Percentiles rank a stretch among this genome's conserved stretches.
Conservation (phyloP, 2,329 filamentous ascomycete species). For the Colletotrichum sp. region DNA sequence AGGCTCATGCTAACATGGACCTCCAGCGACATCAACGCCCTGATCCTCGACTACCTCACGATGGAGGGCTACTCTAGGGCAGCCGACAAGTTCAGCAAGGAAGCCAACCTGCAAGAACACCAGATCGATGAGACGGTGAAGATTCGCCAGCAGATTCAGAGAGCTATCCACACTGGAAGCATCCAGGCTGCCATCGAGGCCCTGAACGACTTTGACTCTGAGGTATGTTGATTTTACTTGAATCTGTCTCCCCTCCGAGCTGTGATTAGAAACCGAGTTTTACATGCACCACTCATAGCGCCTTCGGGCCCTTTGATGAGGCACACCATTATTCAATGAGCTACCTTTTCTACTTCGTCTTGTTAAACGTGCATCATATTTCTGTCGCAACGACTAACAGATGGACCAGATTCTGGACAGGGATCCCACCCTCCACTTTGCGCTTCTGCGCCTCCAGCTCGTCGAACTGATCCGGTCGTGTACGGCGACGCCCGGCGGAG, state of each 20-base stretch:
- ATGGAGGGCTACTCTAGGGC: slow-evolving; percentile 94
- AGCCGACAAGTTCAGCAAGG: slow-evolving; percentile 89
- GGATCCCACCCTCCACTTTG: slow-evolving; percentile 85
- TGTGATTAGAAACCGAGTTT: slow-evolving; percentile 91
- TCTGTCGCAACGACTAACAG: slow-evolving; percentile 27
- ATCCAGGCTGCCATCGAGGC: slow-evolving; percentile 85
- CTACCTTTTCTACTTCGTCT: slow-evolving; percentile 6
- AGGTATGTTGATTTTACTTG: slow-evolving; percentile 66
- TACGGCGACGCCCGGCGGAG: slow-evolving; percentile 67
- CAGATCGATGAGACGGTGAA: slow-evolving; percentile 76
- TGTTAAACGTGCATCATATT: not conserved
- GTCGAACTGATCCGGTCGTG: slow-evolving; percentile 89
- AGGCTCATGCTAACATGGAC: slow-evolving; percentile 28
- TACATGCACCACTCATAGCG: slow-evolving; percentile 99
- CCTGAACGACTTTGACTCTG: slow-evolving; percentile 87
- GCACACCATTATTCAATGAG: slow-evolving; percentile 67
- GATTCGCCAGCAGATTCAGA: slow-evolving; percentile 81
- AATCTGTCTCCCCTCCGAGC: slow-evolving; percentile 34
- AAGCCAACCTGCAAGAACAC: slow-evolving; percentile 83
- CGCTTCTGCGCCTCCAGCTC: slow-evolving; percentile 86
- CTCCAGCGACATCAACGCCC: slow-evolving; percentile 86
- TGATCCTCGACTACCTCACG: slow-evolving; percentile 97
- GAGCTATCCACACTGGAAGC: slow-evolving; percentile 83
- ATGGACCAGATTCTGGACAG: slow-evolving; percentile 80
- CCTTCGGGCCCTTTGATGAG: slow-evolving; percentile 88